These are phyloP conservation scores for Hysterium pulicare DNA, from an alignment of 2,329 filamentous ascomycete genomes.

Conservation along the genomic window DNA sequence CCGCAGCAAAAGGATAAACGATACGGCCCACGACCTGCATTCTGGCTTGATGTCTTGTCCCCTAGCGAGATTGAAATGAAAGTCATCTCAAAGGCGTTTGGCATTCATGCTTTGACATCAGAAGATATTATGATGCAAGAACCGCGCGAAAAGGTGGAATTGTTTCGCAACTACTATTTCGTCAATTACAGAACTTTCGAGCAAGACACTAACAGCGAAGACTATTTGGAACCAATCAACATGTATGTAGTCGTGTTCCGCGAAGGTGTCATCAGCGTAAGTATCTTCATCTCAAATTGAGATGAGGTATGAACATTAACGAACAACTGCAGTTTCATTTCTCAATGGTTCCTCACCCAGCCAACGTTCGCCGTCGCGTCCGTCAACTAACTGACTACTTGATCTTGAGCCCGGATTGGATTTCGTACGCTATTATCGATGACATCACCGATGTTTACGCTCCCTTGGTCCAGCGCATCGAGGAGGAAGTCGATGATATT, in stretches of 20 bases:
- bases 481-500: slow-evolving; percentile 95
- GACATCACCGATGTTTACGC: slow-evolving; percentile 97
- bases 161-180: slow-evolving; percentile 97
- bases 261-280: slow-evolving; percentile 77
- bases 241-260: slow-evolving; percentile 97
- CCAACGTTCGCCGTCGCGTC: slow-evolving; percentile 90
- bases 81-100: slow-evolving; percentile 84
- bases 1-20: slow-evolving; percentile 37
- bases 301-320: not conserved
- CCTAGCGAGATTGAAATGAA: slow-evolving; percentile 97
- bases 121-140: slow-evolving; percentile 98
- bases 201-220: slow-evolving; percentile 82
- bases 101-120: slow-evolving; percentile 89
- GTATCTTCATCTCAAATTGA: slow-evolving; percentile 4
- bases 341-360: slow-evolving; percentile 90
- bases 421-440: slow-evolving; percentile 95
- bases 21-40: slow-evolving; percentile 79
- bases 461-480: slow-evolving; percentile 86
- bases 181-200: slow-evolving; percentile 98
- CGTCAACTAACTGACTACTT: slow-evolving; percentile 92
- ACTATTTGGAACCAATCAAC: slow-evolving; percentile 92
- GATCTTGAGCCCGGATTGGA: slow-evolving; percentile 92
- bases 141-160: slow-evolving; percentile 93
- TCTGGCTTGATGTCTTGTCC: slow-evolving; percentile 91
- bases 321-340: slow-evolving; percentile 71